Evolutionary conservation across 257 asterid genomes (phyloP), one percentile per base, ranked within the genome.

Genomic region (Ballota nigra): DNA sequence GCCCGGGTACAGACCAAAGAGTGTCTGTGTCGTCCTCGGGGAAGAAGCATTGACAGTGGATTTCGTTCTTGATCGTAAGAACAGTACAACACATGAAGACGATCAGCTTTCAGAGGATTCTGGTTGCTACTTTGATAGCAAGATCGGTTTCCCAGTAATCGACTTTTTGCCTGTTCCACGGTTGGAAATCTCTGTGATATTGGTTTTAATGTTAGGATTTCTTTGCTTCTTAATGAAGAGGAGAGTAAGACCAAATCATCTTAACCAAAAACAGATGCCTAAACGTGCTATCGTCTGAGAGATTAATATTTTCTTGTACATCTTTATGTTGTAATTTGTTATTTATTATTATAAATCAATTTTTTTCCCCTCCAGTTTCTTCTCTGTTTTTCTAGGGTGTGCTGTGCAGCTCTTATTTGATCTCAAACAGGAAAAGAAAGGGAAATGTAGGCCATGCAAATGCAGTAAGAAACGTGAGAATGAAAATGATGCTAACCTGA

Each of bases 171-270:
- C 90, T 0, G 75, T 71, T 11, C 61, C 76, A 58, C 82, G 81
- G 29, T 66, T 79, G 60, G 79, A 83, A 76, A 63, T 87, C 55
- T 81, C 80, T 18, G 19, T 86, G 13, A 12, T 89, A 71, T 49
- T 89, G 66, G 26, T 86, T 69, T 23, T 79, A 64, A 75, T 87
- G 79, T 68, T 81, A 72, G 81, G 83, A 33, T 86, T 89, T 65
- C 86, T 92, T 59, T 87, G 89, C 77, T 81, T 83, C 82, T 71
- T 89, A 40, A 75, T 86, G 91, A 89, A 77, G 82, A 81, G 93
- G 79, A 86, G 84, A 83, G 77, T 75, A 52, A 70, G 79, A 76
- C 20, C 73, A 52, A 86, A 76, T 74, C 73, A 31, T 64, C 68
- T 74, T 22, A 84, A 77, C 69, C 91, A 78, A 52, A 87, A 85